Evolutionary conservation across 2,329 filamentous ascomycete species (phyloP).

Genomic region (Sordariomycetes sp.): DNA sequence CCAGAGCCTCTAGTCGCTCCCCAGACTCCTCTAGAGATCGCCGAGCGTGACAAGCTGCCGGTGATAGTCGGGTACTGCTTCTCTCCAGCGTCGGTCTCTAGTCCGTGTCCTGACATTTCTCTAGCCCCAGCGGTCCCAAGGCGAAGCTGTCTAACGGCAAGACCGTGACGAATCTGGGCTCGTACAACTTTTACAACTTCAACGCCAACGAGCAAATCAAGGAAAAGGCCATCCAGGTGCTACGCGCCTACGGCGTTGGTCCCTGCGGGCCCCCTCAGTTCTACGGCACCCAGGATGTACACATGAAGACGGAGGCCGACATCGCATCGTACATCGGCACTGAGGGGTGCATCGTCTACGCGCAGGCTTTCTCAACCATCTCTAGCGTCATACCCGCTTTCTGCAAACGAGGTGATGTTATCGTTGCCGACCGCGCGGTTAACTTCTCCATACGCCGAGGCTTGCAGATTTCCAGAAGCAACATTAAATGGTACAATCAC

Average conservation of each 20-base stretch:
- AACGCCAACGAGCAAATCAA: slow-evolving; percentile 85
- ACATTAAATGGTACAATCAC: slow-evolving; percentile 87
- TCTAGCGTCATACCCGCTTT: slow-evolving; percentile 96
- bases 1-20: slow-evolving; percentile 79
- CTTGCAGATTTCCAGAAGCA: slow-evolving; percentile 83
- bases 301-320: slow-evolving; percentile 92
- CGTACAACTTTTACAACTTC: slow-evolving; percentile 97
- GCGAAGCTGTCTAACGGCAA: slow-evolving; percentile 79
- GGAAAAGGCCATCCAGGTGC: slow-evolving; percentile 85
- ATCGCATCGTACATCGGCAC: slow-evolving; percentile 83
- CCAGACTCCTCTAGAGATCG: slow-evolving; percentile 61
- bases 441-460: slow-evolving; percentile 93
- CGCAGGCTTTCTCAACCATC: slow-evolving; percentile 91
- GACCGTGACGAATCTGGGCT: slow-evolving; percentile 85
- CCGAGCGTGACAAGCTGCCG: slow-evolving; percentile 72
- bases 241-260: slow-evolving; percentile 91
- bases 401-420: slow-evolving; percentile 92
- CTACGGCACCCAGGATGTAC: slow-evolving; percentile 96
- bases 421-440: slow-evolving; percentile 85
- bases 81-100: background rate
- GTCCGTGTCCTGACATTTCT: background rate
- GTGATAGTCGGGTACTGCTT: slow-evolving; percentile 66
- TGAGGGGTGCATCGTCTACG: slow-evolving; percentile 84
- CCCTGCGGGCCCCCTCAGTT: slow-evolving; percentile 95
- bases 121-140: slow-evolving; percentile 77